phyloP scores from a whole-genome alignment of 495 filamentous ascomycete species.

The Penicillium simplicissimum region DNA sequence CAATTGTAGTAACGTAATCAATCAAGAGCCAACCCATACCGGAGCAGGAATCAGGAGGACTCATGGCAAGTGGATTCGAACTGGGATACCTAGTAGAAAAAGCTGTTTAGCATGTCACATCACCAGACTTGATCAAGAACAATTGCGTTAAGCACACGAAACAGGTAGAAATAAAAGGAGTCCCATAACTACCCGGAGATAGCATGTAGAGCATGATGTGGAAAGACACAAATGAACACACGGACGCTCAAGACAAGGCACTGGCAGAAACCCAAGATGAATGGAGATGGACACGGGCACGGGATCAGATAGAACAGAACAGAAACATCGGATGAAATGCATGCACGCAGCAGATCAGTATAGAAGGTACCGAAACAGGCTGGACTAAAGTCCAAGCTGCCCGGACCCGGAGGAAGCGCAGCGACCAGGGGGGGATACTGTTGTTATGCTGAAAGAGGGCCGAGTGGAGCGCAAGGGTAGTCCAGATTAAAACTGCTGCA shows the following conservation, averaged over 20 bases:
- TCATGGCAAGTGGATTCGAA: conserved; percentile 47
- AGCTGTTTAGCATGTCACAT: conserved; percentile 30
- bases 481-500: conserved; percentile 36
- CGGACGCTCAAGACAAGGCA: conserved; percentile 8
- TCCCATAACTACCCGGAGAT: conserved; percentile 16
- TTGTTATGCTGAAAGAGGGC: conserved; percentile 20
- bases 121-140: conserved; percentile 13
- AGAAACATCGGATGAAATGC: conserved; percentile 32
- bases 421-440: conserved; percentile 36
- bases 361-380: conserved; percentile 36
- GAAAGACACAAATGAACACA: conserved; percentile 16
- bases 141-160: background rate
- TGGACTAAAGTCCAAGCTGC: conserved; percentile 33
- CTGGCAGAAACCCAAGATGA: conserved; percentile 3
- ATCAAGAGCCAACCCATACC: conserved; percentile 34
- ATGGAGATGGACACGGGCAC: conserved; percentile 18
- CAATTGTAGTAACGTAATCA: background rate
- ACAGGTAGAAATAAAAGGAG: conserved; percentile 9
- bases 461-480: conserved; percentile 39
- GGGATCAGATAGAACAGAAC: conserved; percentile 22
- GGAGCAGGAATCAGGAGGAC: conserved; percentile 49
- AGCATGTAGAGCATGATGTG: conserved; percentile 23
- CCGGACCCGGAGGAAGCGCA: conserved; percentile 40
- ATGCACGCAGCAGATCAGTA: conserved; percentile 33
- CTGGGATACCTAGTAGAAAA: conserved; percentile 39